Evolutionary conservation across 2,329 filamentous ascomycete genomes (phyloP).

Genomic region (Fusarium falciforme): DNA sequence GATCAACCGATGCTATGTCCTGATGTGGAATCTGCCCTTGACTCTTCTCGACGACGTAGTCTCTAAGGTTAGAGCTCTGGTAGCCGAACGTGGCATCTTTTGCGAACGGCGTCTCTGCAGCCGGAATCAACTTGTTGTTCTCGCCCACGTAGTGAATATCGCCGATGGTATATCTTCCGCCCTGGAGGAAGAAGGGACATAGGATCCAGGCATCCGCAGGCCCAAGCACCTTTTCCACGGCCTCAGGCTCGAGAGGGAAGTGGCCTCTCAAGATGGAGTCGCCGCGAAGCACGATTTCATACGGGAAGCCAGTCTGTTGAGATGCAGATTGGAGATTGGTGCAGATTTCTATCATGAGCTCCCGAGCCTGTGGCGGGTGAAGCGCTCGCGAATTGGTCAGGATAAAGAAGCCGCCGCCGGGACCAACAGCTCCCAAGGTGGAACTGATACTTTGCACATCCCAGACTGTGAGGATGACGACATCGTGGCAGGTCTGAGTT

Average conservation of each 20-base stretch:
- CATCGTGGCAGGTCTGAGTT: constrained; percentile 71
- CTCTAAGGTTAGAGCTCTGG: constrained; percentile 56
- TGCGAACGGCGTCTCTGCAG: constrained; percentile 65
- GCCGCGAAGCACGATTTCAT: constrained; percentile 67
- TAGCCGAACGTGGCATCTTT: constrained; percentile 69
- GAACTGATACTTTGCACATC: constrained; percentile 54
- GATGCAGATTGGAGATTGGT: constrained; percentile 59
- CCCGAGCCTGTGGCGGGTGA: constrained; percentile 57
- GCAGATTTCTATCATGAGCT: constrained; percentile 62
- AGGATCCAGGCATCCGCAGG: constrained; percentile 63
- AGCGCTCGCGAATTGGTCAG: constrained; percentile 69
- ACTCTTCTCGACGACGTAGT: constrained; percentile 65
- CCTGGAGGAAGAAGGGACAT: constrained; percentile 69
- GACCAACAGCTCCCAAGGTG: constrained; percentile 48
- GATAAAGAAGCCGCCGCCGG: constrained; percentile 66
- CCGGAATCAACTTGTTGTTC: constrained; percentile 52
- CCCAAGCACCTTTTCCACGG: constrained; percentile 61
- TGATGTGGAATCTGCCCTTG: constrained; percentile 52
- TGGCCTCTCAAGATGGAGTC: constrained; percentile 68
- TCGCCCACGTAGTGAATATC: constrained; percentile 70
- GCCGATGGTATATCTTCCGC: constrained; percentile 65
- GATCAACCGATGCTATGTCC: constrained; percentile 55
- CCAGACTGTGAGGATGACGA: constrained; percentile 67
- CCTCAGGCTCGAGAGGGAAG: constrained; percentile 65
- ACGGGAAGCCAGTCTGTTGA: constrained; percentile 49